Conservation (phyloP, 78 protist genomes). For the Cavenderia fasciculata region DNA sequence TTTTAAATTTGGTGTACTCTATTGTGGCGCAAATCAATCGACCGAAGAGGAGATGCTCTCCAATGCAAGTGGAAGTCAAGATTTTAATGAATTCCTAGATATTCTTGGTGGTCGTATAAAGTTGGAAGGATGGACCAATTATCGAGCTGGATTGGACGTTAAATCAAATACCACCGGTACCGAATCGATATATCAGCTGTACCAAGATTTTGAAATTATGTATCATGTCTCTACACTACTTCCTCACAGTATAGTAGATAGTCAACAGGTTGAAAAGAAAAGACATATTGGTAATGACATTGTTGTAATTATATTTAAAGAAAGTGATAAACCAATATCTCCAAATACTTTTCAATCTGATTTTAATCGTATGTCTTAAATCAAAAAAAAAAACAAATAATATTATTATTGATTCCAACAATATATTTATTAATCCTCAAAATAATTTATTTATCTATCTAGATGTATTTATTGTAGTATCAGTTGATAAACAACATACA, state of each 20-base stretch:
- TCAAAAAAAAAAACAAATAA: not conserved
- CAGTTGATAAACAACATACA: constrained; percentile 17
- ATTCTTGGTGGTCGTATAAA: constrained; percentile 81
- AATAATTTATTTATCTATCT: not conserved
- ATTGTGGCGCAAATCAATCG: constrained; percentile 60
- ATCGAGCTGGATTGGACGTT: constrained; percentile 84
- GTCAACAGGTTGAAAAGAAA: constrained; percentile 84
- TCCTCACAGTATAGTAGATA: constrained; percentile 58
- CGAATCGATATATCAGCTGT: constrained; percentile 59
- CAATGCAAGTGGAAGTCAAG: constrained; percentile 39
- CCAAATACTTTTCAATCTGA: constrained; percentile 78
- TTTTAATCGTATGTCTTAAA: constrained; percentile 67
- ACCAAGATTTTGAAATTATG: constrained; percentile 81
- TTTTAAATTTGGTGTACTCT: constrained; percentile 79
- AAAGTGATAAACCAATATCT: constrained; percentile 51
- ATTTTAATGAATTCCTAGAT: constrained; percentile 80
- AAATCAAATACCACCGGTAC: constrained; percentile 69
- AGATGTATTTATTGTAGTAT: constrained; percentile 72
- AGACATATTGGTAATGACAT: constrained; percentile 88
- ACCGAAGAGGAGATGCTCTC: constrained; percentile 80
- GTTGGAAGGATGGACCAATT: constrained; percentile 69
- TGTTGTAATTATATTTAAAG: constrained; percentile 79
- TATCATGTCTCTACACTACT: constrained; percentile 86
- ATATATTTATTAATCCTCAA: not conserved
- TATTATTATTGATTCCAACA: not conserved